A percentile compares a stretch with the other conserved stretches of the same genome.
phyloP scores from a whole-genome alignment of 2,329 filamentous ascomycete genomes.

The Pyrenophora seminiperda region DNA sequence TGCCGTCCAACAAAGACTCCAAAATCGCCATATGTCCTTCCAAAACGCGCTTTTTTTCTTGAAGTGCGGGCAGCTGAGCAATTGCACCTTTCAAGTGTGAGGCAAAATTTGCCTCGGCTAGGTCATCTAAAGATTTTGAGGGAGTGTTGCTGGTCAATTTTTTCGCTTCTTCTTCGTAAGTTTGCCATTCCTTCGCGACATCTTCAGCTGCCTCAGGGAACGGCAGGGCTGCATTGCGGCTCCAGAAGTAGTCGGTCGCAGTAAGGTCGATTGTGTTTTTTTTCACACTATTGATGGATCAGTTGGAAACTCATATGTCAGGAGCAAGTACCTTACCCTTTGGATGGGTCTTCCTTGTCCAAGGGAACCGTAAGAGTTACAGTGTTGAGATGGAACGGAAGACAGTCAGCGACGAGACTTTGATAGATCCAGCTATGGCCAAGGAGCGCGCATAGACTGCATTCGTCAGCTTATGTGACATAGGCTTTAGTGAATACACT shows the following conservation, averaged over 20 bases:
- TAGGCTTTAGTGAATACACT: no score
- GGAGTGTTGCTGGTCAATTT: conserved; percentile 96
- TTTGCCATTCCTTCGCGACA: conserved; percentile 89
- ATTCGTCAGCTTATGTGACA: no score
- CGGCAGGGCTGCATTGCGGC: conserved; percentile 76
- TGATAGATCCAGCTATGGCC: conserved; percentile 81
- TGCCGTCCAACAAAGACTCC: conserved; percentile 52
- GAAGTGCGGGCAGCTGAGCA: conserved; percentile 85
- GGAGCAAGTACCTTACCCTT: no score
- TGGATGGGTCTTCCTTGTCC: conserved; percentile 71
- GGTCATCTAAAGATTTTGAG: conserved; percentile 86
- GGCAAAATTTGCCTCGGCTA: conserved; percentile 89
- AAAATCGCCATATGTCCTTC: conserved; percentile 94
- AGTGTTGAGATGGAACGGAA: conserved; percentile 83
- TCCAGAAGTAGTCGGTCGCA: conserved; percentile 94
- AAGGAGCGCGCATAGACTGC: conserved; percentile 85
- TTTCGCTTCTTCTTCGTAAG: conserved; percentile 93
- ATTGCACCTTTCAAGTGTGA: conserved; percentile 96
- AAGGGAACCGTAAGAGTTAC: conserved; percentile 87
- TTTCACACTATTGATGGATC: conserved; percentile 43
- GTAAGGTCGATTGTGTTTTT: conserved; percentile 92
- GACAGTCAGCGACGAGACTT: conserved; percentile 26
- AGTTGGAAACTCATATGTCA: no score
- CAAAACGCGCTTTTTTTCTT: conserved; percentile 80
- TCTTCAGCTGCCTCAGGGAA: conserved; percentile 70